Percentiles rank a stretch among this genome's conserved stretches.
Evolutionary conservation across 805 yeast genomes (phyloP).

Genomic region (Saccharomycopsis schoenii): DNA sequence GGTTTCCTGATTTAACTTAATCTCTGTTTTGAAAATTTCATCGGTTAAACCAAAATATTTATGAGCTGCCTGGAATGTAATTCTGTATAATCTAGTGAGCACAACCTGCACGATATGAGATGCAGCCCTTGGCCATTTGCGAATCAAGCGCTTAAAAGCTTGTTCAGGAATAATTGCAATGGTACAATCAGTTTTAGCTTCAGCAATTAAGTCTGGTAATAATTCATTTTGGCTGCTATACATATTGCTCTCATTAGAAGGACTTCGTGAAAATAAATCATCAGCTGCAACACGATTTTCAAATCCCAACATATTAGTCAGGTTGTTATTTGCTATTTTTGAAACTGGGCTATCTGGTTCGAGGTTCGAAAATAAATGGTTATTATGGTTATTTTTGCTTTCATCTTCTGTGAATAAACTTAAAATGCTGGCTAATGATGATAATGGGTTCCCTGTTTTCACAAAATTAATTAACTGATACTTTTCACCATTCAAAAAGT

Average conservation of each 20-base stretch:
- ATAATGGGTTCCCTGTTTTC: slow-evolving; percentile 74
- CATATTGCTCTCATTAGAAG: neutral
- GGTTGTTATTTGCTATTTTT: neutral
- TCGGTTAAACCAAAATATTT: slow-evolving; percentile 74
- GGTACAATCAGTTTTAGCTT: slow-evolving; percentile 67
- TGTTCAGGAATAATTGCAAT: slow-evolving; percentile 86
- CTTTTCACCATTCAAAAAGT: slow-evolving; percentile 44
- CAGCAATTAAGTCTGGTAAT: slow-evolving; percentile 48
- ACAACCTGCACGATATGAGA: slow-evolving; percentile 94
- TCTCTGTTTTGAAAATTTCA: slow-evolving; percentile 73
- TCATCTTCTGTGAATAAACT: slow-evolving; percentile 52
- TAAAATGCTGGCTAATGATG: slow-evolving; percentile 72
- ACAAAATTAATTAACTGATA: slow-evolving; percentile 74
- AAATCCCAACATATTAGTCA: neutral
- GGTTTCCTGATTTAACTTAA: slow-evolving; percentile 43
- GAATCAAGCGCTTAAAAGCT: slow-evolving; percentile 63
- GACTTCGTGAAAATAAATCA: neutral
- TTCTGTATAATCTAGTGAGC: slow-evolving; percentile 74
- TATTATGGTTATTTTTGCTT: neutral
- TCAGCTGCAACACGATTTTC: neutral
- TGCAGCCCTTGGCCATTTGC: slow-evolving; percentile 76
- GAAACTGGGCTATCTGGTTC: neutral
- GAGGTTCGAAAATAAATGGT: slow-evolving; percentile 1
- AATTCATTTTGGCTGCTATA: neutral
- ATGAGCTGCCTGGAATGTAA: slow-evolving; percentile 86